Conservation (phyloP, 2,329 filamentous ascomycete genomes). For the Stachybotrys elegans region DNA sequence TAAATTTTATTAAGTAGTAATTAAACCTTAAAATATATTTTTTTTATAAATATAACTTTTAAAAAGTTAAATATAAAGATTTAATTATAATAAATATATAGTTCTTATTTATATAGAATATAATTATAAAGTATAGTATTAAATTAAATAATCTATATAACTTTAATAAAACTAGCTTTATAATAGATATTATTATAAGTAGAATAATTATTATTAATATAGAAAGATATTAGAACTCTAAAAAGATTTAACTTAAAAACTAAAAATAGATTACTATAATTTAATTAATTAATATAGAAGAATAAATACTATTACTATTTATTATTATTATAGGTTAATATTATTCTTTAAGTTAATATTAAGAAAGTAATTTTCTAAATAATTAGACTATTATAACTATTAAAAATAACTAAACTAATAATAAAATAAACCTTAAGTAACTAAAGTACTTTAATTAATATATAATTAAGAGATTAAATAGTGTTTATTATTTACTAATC, state of each 20-base stretch:
- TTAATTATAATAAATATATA: neutral
- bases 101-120: neutral
- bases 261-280: too few relatives aligned
- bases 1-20: neutral
- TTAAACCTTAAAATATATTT: neutral
- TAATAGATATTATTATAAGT: too few relatives aligned
- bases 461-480: neutral
- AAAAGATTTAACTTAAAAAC: neutral
- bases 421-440: too few relatives aligned
- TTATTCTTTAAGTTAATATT: too few relatives aligned
- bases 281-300: too few relatives aligned
- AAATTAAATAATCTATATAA: neutral
- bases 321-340: too few relatives aligned
- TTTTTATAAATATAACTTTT: conserved; percentile 1
- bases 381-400: too few relatives aligned
- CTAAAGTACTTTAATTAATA: neutral
- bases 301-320: too few relatives aligned
- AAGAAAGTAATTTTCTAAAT: too few relatives aligned
- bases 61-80: neutral
- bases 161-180: neutral
- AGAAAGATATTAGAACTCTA: neutral
- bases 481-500: too few relatives aligned
- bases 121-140: neutral
- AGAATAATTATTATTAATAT: too few relatives aligned
- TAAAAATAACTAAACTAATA: too few relatives aligned